Base-by-base conservation (phyloP, 1,284 basidiomycete species). In the Boletellus deceptivus region DNA sequence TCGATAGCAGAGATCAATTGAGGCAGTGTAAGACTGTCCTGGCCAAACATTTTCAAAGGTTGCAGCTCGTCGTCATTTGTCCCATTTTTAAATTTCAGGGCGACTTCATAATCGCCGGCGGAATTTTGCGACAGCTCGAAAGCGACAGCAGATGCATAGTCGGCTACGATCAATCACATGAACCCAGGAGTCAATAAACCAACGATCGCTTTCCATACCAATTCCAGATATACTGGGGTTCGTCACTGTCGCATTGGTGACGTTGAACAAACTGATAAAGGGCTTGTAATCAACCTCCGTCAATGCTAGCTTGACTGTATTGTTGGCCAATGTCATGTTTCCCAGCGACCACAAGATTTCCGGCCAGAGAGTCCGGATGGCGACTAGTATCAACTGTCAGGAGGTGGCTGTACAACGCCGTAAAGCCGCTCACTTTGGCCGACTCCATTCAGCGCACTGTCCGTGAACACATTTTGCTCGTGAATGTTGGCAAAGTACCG, bases 1-100 rank as follows among this genome's bases (percentile, higher is more conserved):
- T 65, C 57, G 10, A 79, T 65, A 17, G 62, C 64, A 17, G 52
- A 20, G 22, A 69, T 62, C 53, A 80, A 68, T 4, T 62, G 57
- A 3, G 60, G 48, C 7, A 77, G 59, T 1, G 70, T 59, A 6
- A 75, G 55, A 34, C 36, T 63, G 27, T 59, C 27, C 42, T 60
- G 57, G 17, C 65, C 68, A n/a, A 58, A 67, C 62, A 67, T 62
- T 41, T 68, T 46, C 40, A 70, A 42, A 4, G 68, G 40, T 25
- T 50, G 31, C 33, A 64, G 57, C 33, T 50, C 54, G 0, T 62
- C 43, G 46, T 71, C 67, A 2, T 64, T 56, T 1, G 76, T 73
- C 5, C 78, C 77, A 52, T 82, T 82, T 51, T 77, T 74, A 71
- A 81, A 80, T 54, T 72, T 74, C 51, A 78, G 34, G 16, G 69